Evolutionary conservation across 202 grass and related monocot species (phyloP).

Genomic region (Hordeum pubiflorum): DNA sequence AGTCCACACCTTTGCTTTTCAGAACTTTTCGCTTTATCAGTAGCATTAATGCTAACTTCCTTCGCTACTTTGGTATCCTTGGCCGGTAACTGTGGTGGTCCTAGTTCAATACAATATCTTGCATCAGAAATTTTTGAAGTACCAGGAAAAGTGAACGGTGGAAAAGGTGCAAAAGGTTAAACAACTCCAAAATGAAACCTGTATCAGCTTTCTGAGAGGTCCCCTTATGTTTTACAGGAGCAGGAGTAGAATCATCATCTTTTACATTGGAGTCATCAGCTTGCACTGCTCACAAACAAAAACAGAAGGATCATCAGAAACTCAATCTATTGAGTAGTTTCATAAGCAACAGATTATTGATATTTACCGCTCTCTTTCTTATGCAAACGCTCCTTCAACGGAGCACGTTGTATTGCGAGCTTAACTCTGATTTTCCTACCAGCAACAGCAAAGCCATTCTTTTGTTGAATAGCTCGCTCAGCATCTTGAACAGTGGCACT

Average conservation of each 20-base stretch:
- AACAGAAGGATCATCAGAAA: conserved; percentile 1
- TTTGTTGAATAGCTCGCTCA: conserved; percentile 69
- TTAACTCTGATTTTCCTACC: conserved; percentile 88
- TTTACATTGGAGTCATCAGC: conserved; percentile 24
- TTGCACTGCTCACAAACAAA: conserved; percentile 25
- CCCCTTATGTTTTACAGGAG: conserved; percentile 22
- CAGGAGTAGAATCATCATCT: conserved; percentile 21
- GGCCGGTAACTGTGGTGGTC: conserved; percentile 8
- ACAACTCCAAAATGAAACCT: conserved; percentile 24
- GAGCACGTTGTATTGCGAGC: conserved; percentile 65
- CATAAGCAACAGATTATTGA: neutral
- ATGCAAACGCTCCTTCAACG: conserved; percentile 51
- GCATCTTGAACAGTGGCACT: conserved; percentile 85
- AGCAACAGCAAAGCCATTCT: conserved; percentile 53
- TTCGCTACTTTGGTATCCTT: conserved; percentile 18
- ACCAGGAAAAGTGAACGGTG: neutral
- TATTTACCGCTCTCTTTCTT: conserved; percentile 61
- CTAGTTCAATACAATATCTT: conserved; percentile 28
- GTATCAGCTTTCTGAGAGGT: conserved; percentile 10
- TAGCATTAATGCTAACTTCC: conserved; percentile 9
- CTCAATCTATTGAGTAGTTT: conserved; percentile 5
- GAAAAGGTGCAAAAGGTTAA: neutral
- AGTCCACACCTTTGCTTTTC: conserved; percentile 78
- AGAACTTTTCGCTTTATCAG: conserved; percentile 47
- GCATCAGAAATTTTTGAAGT: conserved; percentile 8